Evolutionary conservation across 495 filamentous ascomycete genomes (phyloP).

Genomic region (Aspergillus conjunctus): DNA sequence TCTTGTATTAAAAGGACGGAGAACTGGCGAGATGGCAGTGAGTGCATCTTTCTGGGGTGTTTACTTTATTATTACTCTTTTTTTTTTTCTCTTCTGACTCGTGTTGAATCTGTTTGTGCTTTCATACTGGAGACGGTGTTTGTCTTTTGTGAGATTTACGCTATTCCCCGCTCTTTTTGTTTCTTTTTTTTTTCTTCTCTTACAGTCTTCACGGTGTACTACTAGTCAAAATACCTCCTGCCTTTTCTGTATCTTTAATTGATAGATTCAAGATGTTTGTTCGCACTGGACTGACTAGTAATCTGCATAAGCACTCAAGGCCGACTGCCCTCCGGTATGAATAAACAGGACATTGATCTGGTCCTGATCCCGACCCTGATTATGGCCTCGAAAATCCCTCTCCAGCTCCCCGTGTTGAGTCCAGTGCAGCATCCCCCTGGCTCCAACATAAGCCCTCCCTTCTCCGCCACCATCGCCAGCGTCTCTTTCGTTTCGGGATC

Average conservation of each 20-base stretch:
- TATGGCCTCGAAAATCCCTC: too few species aligned
- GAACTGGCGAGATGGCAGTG: slow-evolving; percentile 29
- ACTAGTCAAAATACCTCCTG: slow-evolving; percentile 19
- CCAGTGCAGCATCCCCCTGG: slow-evolving; percentile 40
- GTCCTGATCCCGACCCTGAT: slow-evolving; percentile 14
- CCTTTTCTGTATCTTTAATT: slow-evolving; percentile 20
- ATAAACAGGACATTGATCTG: slow-evolving; percentile 43
- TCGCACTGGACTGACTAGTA: not conserved
- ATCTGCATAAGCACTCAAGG: slow-evolving; percentile 39
- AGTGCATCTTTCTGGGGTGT: not conserved
- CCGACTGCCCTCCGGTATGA: slow-evolving; percentile 46
- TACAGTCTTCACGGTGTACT: slow-evolving; percentile 14
- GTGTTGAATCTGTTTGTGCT: slow-evolving; percentile 1
- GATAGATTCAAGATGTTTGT: slow-evolving; percentile 20
- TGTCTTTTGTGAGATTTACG: slow-evolving; percentile 5
- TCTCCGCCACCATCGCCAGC: slow-evolving; percentile 31
- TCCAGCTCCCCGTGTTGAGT: slow-evolving; percentile 29
- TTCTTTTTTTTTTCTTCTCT: not conserved
- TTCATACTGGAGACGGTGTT: slow-evolving; percentile 1
- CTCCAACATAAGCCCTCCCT: slow-evolving; percentile 38
- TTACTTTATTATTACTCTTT: slow-evolving; percentile 14
- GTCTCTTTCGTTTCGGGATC: slow-evolving; percentile 29
- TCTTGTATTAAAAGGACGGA: slow-evolving; percentile 18
- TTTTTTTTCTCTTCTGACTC: slow-evolving; percentile 14
- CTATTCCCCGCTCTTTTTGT: slow-evolving; percentile 11